These are phyloP conservation scores for Hordeum marinum DNA, from an alignment of 176 grass and related monocot species.

Conservation along the genomic window DNA sequence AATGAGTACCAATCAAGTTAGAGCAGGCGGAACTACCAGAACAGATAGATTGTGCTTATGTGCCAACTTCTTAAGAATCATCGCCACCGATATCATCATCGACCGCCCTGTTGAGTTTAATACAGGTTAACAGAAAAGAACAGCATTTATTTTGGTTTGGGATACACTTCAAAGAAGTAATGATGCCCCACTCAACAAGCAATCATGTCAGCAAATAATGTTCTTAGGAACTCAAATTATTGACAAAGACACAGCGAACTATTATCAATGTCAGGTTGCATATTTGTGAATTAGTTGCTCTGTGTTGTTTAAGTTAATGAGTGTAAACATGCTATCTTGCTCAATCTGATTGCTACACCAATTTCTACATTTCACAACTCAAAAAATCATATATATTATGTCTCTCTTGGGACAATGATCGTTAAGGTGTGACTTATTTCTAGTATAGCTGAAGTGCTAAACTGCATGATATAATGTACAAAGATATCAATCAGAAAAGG, in stretches of 20 bases:
- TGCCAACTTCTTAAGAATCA: constrained; percentile 71
- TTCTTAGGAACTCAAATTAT: neutral
- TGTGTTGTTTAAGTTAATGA: neutral
- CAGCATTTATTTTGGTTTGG: neutral
- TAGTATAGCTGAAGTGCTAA: neutral
- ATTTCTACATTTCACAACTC: neutral
- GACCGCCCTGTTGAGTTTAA: constrained; percentile 49
- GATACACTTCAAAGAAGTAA: neutral
- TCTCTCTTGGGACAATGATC: neutral
- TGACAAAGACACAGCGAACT: neutral
- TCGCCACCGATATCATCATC: constrained; percentile 60
- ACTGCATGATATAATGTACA: neutral
- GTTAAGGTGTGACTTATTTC: neutral
- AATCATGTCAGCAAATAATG: neutral
- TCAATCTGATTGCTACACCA: neutral
- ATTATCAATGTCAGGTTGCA: neutral
- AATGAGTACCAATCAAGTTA: neutral
- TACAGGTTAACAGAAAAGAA: neutral
- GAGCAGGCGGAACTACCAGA: constrained; percentile 37
- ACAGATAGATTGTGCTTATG: constrained; percentile 65
- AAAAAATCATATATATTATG: neutral
- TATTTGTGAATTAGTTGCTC: neutral
- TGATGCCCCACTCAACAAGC: neutral
- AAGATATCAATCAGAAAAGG: constrained; percentile 3
- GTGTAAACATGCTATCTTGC: neutral